These are phyloP conservation scores for Pyrenophora teres DNA, from an alignment of 2,329 filamentous ascomycete genomes.

Conservation along the genomic window DNA sequence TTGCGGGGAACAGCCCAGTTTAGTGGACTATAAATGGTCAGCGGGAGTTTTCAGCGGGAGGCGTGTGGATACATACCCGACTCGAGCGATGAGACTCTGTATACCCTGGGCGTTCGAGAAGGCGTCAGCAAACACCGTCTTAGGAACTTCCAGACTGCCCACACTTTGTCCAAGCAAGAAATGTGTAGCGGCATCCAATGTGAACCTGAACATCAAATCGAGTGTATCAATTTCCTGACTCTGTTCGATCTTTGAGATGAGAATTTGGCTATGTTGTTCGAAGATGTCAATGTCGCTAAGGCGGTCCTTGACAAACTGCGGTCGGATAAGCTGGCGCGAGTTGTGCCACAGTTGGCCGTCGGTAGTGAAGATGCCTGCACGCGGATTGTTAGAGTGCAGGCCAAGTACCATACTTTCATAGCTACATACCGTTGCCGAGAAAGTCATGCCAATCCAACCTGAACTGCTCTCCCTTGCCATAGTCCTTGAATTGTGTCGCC, in stretches of 20 bases:
- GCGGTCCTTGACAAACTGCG: constrained; percentile 84
- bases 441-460: constrained; percentile 76
- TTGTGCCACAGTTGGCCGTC: constrained; percentile 80
- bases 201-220: constrained; percentile 76
- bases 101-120: constrained; percentile 79
- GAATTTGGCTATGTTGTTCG: constrained; percentile 74
- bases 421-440: constrained; percentile 70
- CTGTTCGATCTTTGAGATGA: constrained; percentile 67
- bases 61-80: constrained; percentile 56
- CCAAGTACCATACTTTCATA: not conserved
- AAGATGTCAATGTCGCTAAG: constrained; percentile 81
- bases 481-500: constrained; percentile 84
- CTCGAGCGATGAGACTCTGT: constrained; percentile 69
- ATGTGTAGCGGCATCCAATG: constrained; percentile 83
- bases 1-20: constrained; percentile 65
- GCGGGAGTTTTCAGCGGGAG: not conserved
- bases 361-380: constrained; percentile 65
- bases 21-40: constrained; percentile 57
- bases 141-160: constrained; percentile 61
- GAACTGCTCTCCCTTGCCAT: constrained; percentile 78
- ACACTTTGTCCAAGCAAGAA: constrained; percentile 82
- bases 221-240: constrained; percentile 68
- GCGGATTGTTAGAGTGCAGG: constrained; percentile 1
- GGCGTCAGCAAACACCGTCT: constrained; percentile 74
- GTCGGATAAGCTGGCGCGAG: constrained; percentile 79